Conservation (phyloP, 495 filamentous ascomycete species). For the Amphirosellinia nigrospora region DNA sequence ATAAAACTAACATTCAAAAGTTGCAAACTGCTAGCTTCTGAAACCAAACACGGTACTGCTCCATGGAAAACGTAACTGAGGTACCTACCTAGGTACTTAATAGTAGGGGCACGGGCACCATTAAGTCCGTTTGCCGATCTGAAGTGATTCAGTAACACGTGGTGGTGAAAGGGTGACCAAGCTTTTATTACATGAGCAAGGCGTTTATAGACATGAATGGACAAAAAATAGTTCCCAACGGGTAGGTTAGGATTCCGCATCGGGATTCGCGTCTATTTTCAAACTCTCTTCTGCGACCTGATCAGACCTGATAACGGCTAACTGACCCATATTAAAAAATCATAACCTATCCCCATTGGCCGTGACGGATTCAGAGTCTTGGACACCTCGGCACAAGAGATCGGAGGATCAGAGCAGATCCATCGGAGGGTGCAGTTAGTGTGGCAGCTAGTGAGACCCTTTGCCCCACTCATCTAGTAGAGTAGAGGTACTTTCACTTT, state of each 20-base stretch:
- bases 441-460: background rate
- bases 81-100: too few species aligned
- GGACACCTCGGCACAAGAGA: slow-evolving; percentile 16
- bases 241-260: slow-evolving; percentile 1
- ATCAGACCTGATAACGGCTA: background rate
- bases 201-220: background rate
- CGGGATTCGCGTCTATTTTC: slow-evolving; percentile 18
- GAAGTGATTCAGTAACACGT: background rate
- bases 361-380: background rate
- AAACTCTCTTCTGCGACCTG: background rate
- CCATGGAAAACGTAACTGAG: too few species aligned
- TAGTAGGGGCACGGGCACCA: too few species aligned
- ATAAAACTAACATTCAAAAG: too few species aligned
- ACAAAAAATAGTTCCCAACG: background rate
- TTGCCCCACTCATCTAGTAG: background rate
- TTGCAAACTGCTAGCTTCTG: too few species aligned
- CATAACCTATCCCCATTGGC: background rate
- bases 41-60: too few species aligned
- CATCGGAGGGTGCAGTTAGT: background rate
- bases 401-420: background rate
- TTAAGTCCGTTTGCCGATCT: background rate
- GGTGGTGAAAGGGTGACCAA: slow-evolving; percentile 9
- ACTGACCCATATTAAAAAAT: background rate
- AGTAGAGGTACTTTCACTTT: slow-evolving; percentile 10
- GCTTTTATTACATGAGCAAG: background rate